These are phyloP conservation scores for Talaromyces funiculosus DNA, from an alignment of 2,329 filamentous ascomycete genomes.

Conservation along the genomic window DNA sequence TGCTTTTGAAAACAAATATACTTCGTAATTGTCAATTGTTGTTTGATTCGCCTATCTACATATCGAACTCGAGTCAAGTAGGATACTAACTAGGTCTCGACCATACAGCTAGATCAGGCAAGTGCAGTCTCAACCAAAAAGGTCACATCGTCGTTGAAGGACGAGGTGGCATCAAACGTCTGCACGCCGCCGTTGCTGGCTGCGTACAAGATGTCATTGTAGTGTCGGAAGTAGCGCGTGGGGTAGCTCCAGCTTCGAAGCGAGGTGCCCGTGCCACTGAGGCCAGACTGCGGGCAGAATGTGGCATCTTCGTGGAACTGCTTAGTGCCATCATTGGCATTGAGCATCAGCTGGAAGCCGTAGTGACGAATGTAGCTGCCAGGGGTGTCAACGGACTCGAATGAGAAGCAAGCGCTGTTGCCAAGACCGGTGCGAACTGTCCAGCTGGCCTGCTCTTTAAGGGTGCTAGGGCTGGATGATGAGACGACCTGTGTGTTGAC, in stretches of 20 bases:
- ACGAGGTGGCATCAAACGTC: conserved; percentile 1
- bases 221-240: conserved; percentile 13
- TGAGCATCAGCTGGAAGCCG: conserved; percentile 7
- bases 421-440: conserved; percentile 8
- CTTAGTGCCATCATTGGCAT: conserved; percentile 10
- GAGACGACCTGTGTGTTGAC: conserved; percentile 11
- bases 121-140: conserved; percentile 2
- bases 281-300: conserved; percentile 9
- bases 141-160: conserved; percentile 9
- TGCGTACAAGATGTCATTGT: conserved; percentile 5
- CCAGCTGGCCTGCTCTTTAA: conserved; percentile 11
- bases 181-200: conserved; percentile 11
- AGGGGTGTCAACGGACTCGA: conserved; percentile 12
- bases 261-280: conserved; percentile 8
- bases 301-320: conserved; percentile 12
- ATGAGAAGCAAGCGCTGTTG: conserved; percentile 12
- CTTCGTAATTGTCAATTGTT: not conserved
- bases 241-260: conserved; percentile 12
- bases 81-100: too few species aligned
- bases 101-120: not conserved
- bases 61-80: not conserved
- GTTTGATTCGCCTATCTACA: not conserved
- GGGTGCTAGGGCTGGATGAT: not conserved
- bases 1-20: not conserved
- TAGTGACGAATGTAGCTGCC: conserved; percentile 12